Base-by-base conservation (phyloP, 140 eudicot genomes). In the Flaveria floridana region DNA sequence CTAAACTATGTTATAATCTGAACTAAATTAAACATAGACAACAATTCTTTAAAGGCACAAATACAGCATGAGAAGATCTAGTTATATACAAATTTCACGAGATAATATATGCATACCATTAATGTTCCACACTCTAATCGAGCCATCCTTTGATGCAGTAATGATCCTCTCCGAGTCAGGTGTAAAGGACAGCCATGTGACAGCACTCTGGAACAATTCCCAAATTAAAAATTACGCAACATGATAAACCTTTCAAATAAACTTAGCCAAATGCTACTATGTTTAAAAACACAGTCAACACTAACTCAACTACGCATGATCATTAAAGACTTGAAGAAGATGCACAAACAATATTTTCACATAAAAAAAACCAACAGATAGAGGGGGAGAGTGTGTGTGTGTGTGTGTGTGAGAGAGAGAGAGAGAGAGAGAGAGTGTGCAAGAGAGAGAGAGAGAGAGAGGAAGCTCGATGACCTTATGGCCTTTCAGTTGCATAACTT, bases 81-180 rank as follows among this genome's bases (percentile, higher is more conserved):
- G 48, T 30, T 48, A 67, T 63, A 34, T 25, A 41, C 21, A 39
- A 30, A 41, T 39, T 64, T 59, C 21, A 62, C 4, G 75, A 41
- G 72, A 55, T 39, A 56, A 19, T 13, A 55, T 84, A 75, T 83
- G 88, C 99, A 72, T 85, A 94, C 99, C 99, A 78, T 88, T 94
- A 77, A 94, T 90, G 82, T 94, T 94, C 99, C 99, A 94, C 65
- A 85, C 71, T 81, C 96, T 94, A 57, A 94, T 81, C 8, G 99
- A 72, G 57, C 99, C 99, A 81, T 94, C 99, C 87, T 94, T 94
- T 65, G 99, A 94, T 79, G 96, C 91, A 51, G 99, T 94, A 77
- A 94, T 88, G 64, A 94, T 84, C 68, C 80, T 84, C 72, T 94
- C 99, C 0, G 99, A 94, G 80, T 94, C 51, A 13, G 91, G 97